A percentile compares a stretch with the other conserved stretches of the same genome.
phyloP scores from a whole-genome alignment of 2,329 filamentous ascomycete genomes.

The Blastomyces silverae region DNA sequence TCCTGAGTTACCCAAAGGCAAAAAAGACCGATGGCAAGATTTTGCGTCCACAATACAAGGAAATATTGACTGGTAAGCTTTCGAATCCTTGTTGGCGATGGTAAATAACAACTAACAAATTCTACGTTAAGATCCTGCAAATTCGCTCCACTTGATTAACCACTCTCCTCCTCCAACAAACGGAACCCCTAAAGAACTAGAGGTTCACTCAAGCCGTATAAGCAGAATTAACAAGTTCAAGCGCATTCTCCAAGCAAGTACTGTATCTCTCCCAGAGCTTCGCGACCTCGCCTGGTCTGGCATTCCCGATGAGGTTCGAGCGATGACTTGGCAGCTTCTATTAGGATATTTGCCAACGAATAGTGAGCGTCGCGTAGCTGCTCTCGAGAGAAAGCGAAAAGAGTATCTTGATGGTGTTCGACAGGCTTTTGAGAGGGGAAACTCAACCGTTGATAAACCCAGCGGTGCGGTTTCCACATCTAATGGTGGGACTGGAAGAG shows the following conservation, averaged over 20 bases:
- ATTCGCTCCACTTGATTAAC: slow-evolving; percentile 87
- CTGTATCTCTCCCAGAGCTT: slow-evolving; percentile 76
- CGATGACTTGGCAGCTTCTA: slow-evolving; percentile 98
- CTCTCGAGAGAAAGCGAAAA: slow-evolving; percentile 87
- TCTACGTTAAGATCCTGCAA: slow-evolving; percentile 60
- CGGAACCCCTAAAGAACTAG: slow-evolving; percentile 73
- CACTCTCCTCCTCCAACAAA: slow-evolving; percentile 68
- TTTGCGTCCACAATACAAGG: slow-evolving; percentile 92
- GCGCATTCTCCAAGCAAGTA: slow-evolving; percentile 83
- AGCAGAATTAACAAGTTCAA: slow-evolving; percentile 99
- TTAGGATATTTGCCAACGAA: slow-evolving; percentile 96
- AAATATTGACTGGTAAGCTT: slow-evolving; percentile 67
- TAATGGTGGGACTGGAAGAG: slow-evolving; percentile 59
- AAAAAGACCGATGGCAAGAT: slow-evolving; percentile 94
- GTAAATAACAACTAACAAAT: slow-evolving; percentile 19
- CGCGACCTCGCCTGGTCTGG: slow-evolving; percentile 88
- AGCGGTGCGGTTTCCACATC: slow-evolving; percentile 35
- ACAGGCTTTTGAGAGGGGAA: slow-evolving; percentile 56
- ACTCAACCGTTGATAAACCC: slow-evolving; percentile 35
- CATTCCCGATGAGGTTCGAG: slow-evolving; percentile 86
- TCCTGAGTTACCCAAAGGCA: slow-evolving; percentile 75
- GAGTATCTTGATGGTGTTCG: slow-evolving; percentile 91
- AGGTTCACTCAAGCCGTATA: slow-evolving; percentile 79
- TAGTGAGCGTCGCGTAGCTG: slow-evolving; percentile 82
- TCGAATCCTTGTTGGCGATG: background rate